A percentile compares a stretch with the other conserved stretches of the same genome.
Evolutionary conservation across 192 early-diverging fungal species (phyloP).

Genomic region (Coemansia furcata): DNA sequence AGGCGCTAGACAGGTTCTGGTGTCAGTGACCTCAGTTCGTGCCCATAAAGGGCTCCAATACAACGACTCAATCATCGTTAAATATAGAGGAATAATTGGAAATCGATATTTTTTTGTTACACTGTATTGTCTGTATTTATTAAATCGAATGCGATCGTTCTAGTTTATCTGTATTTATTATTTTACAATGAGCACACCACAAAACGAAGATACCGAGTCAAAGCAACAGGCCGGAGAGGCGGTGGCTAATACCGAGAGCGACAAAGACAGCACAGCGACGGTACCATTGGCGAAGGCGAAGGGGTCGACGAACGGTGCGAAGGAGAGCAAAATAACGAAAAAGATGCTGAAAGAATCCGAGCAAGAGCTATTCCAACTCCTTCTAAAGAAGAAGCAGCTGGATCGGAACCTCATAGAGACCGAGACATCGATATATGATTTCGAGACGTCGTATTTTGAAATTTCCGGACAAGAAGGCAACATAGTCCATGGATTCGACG

Average conservation of each 20-base stretch:
- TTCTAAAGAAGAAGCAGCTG: conserved; percentile 75
- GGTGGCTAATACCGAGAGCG: not conserved
- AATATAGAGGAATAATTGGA: not conserved
- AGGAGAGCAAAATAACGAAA: conserved; percentile 49
- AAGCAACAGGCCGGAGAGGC: not conserved
- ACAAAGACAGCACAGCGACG: not conserved
- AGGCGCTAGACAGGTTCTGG: too few relatives aligned
- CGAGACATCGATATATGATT: conserved; percentile 78
- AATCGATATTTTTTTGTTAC: too few relatives aligned
- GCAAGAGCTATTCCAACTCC: conserved; percentile 67
- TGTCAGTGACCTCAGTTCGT: too few relatives aligned
- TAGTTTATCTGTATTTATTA: not conserved
- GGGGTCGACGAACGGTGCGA: not conserved
- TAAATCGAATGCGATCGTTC: not conserved
- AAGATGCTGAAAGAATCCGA: conserved; percentile 72
- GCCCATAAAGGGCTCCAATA: too few relatives aligned
- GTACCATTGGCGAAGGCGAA: conserved; percentile 1
- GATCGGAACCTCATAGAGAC: conserved; percentile 71
- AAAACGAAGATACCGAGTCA: not conserved
- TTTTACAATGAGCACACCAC: conserved; percentile 4
- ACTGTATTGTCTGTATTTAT: too few relatives aligned
- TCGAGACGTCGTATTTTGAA: conserved; percentile 89
- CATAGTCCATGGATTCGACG: conserved; percentile 86
- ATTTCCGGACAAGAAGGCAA: conserved; percentile 82
- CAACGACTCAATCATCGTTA: too few relatives aligned